Percentiles rank a stretch among this genome's conserved stretches.
Evolutionary conservation across 805 yeast genomes (phyloP).

Genomic region (Sungouiozyma intestinalis): DNA sequence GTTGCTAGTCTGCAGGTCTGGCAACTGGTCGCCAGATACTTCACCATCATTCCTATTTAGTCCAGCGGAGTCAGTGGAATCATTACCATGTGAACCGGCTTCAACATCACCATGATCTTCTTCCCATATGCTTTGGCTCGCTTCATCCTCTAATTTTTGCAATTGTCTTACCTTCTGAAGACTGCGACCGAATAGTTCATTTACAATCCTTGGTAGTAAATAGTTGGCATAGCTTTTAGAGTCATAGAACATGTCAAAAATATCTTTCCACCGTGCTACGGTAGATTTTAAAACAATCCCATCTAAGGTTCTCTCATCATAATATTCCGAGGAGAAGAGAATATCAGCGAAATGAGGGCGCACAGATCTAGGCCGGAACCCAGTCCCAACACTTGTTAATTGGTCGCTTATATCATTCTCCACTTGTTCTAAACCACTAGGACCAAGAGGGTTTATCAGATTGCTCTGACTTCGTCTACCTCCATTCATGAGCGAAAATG

Average conservation of each 20-base stretch:
- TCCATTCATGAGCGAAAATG: conserved; percentile 21
- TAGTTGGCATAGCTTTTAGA: conserved; percentile 30
- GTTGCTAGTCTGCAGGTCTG: conserved; percentile 5
- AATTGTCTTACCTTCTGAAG: conserved; percentile 25
- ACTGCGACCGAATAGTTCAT: conserved; percentile 41
- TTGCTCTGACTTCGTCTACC: conserved; percentile 22
- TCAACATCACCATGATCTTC: conserved; percentile 6
- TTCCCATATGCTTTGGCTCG: conserved; percentile 15
- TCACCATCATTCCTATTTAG: not conserved
- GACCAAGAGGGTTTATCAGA: conserved; percentile 26
- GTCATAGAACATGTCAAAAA: conserved; percentile 41
- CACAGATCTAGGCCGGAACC: conserved; percentile 18
- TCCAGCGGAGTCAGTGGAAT: not conserved
- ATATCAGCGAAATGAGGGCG: conserved; percentile 23
- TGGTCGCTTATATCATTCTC: conserved; percentile 24
- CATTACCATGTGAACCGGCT: not conserved
- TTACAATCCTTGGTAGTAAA: conserved; percentile 35
- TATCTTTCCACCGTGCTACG: conserved; percentile 58
- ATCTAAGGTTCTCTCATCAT: conserved; percentile 24
- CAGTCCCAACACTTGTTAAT: conserved; percentile 16
- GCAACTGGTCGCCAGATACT: not conserved
- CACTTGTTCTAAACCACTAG: conserved; percentile 26
- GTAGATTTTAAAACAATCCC: conserved; percentile 37
- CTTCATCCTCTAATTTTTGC: conserved; percentile 25
- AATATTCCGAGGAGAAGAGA: conserved; percentile 23